Evolutionary conservation across 2,329 filamentous ascomycete species (phyloP), one percentile per base, ranked within the genome.

Genomic region (Monosporascus sp.): DNA sequence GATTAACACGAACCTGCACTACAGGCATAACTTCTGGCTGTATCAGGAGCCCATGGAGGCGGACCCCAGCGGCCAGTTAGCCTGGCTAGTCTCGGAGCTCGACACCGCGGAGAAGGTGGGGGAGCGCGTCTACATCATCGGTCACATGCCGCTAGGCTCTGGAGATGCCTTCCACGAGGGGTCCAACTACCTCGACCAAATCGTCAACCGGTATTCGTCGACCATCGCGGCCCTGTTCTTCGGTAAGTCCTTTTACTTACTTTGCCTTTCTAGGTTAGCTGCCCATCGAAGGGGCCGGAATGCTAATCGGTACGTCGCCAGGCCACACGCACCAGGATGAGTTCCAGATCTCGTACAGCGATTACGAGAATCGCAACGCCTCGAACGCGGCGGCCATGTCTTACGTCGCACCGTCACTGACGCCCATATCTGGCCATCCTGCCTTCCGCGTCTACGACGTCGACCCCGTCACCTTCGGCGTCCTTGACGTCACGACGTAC

Each of bases 1-100:
- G 4, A 70, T 84, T 59, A 84, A 81, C 70, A 83, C 79, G 19
- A 81, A 84, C 63, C 66, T 83, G 55, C 83, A 78, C 67, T 84
- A 85, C 64, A 74, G 72, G n/a, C 68, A 75, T 55, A 84, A 85
- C 69, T 81, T 78, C 63, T 79, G 76, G 68, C 64, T 80, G 37
- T 84, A 81, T 59, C 71, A 77, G 56, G 71, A 76, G 46, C 69
- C 72, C 1, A 76, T 80, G 70, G 66, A 77, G 46, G 65, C 64
- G 14, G 80, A 84, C 60, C 80, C 80, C 2, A 74, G 74, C 60
- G 70, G 71, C 14, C 76, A 82, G 62, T 69, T 84, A 3, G 66
- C 71, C 17, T 84, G 80, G 78, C 70, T 85, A 7, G 75, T 80
- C 5, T 51, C 60, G 3, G 77, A 85, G 60, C 74, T 85, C 0